Evolutionary conservation across 495 filamentous ascomycete genomes (phyloP), one percentile per base, ranked within the genome.

Genomic region (Elaphomyces granulatus): DNA sequence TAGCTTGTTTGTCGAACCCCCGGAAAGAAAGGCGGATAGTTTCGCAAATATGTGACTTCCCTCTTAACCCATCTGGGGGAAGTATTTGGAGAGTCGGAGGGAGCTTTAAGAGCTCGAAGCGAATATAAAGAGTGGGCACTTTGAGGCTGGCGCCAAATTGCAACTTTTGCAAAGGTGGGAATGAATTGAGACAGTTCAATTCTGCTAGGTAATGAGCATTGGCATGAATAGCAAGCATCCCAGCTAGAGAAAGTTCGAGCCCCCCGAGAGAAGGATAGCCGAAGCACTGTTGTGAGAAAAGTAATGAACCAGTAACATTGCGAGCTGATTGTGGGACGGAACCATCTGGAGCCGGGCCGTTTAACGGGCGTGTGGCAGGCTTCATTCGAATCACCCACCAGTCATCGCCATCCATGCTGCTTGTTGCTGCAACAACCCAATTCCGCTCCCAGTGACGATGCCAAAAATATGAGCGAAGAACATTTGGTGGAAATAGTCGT

Each of bases 301-400:
- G 43, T 18, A 15, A 21, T 15, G 16, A 14, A 8, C 41, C 35
- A 4, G 20, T 20, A 12, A 38, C 14, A n/a, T 32, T 18, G 20
- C 41, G 37, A 18, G 38, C 34, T 9, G 43, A 45, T 31, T 41
- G 31, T 7, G 40, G 17, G 4, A 37, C 34, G 16, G 34, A 40
- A 3, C 37, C 37, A 14, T 37, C 43, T n/a, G 43, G 3, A 31
- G 28, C 12, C n/a, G 8, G 15, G 15, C 38, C 34, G 20, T 32
- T 28, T 18, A 21, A 32, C 6, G 4, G 4, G 32, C 14, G 28
- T 21, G 17, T 10, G 16, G 15, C 23, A 32, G 55, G 36, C 36
- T 49, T 52, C 63, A 78, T 48, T 56, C 80, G 75, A 23, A 81
- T 55, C 40, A 87, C 58, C 72, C 78, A 87, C 78, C 82, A 90